Percentiles rank a stretch among this genome's conserved stretches.
These are phyloP conservation scores for Fusarium chaquense DNA, from an alignment of 2,329 filamentous ascomycete genomes.

Conservation along the genomic window DNA sequence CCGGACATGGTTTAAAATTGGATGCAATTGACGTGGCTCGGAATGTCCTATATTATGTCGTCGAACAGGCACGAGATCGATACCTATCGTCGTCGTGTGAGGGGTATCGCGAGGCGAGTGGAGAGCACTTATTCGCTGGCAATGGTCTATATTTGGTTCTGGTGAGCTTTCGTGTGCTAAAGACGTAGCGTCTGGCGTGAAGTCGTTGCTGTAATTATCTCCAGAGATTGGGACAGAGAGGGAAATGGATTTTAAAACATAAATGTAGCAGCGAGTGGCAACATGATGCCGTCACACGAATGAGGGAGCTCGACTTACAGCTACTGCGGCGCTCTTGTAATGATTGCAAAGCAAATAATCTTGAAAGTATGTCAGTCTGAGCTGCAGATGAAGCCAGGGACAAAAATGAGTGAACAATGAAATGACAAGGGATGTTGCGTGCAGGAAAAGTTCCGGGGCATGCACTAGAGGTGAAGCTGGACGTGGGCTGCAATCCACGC, in stretches of 20 bases:
- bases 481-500: constrained; percentile 45
- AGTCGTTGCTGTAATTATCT: not conserved
- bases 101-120: constrained; percentile 71
- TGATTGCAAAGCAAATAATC: constrained; percentile 23
- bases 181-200: constrained; percentile 51
- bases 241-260: not conserved
- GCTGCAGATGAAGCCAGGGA: constrained; percentile 20
- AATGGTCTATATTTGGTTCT: constrained; percentile 72
- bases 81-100: constrained; percentile 74
- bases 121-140: constrained; percentile 68
- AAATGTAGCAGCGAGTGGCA: constrained; percentile 16
- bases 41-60: constrained; percentile 14
- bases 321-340: constrained; percentile 30
- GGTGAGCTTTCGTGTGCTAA: constrained; percentile 64
- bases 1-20: constrained; percentile 71
- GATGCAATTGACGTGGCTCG: not conserved
- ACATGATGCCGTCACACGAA: constrained; percentile 15
- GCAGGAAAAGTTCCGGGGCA: constrained; percentile 34
- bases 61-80: constrained; percentile 18
- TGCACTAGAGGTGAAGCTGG: constrained; percentile 42
- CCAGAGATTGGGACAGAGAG: not conserved
- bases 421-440: constrained; percentile 36
- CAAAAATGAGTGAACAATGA: constrained; percentile 28
- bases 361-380: constrained; percentile 36
- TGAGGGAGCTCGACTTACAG: constrained; percentile 37